Conservation (phyloP, 805 yeast species). For the Nakazawaea wyomingensis region DNA sequence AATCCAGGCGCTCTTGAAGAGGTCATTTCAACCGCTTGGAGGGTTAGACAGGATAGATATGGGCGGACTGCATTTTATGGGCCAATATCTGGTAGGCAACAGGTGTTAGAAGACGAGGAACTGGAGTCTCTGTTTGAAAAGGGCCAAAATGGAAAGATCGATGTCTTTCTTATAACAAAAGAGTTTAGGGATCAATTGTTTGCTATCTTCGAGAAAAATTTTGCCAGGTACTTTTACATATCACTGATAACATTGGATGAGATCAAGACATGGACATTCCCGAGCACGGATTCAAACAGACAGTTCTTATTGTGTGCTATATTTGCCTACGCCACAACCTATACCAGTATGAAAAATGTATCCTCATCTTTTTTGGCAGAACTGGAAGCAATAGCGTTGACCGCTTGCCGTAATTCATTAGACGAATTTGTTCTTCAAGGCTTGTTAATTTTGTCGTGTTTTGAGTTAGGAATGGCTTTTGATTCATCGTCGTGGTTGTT, state of each 20-base stretch:
- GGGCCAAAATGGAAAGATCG: constrained; percentile 13
- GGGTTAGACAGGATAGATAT: constrained; percentile 22
- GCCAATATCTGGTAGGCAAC: constrained; percentile 29
- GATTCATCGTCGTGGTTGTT: constrained; percentile 28
- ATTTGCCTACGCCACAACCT: constrained; percentile 25
- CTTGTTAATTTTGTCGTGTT: constrained; percentile 25
- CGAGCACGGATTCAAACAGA: constrained; percentile 22
- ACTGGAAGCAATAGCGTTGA: constrained; percentile 21
- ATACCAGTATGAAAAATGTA: constrained; percentile 14
- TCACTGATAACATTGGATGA: constrained; percentile 20
- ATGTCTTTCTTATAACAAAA: constrained; percentile 13
- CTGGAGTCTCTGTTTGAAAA: constrained; percentile 3
- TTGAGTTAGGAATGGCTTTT: constrained; percentile 27
- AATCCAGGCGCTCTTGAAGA: constrained; percentile 28
- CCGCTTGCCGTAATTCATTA: constrained; percentile 19
- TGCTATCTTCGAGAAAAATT: constrained; percentile 20
- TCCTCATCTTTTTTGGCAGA: constrained; percentile 18
- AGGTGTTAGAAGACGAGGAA: constrained; percentile 20
- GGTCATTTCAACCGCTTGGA: constrained; percentile 28
- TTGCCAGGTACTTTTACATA: constrained; percentile 23
- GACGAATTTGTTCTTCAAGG: constrained; percentile 24
- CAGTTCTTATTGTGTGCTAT: constrained; percentile 24
- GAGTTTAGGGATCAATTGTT: constrained; percentile 13
- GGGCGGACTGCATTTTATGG: constrained; percentile 30
- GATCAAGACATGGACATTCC: constrained; percentile 23